Base-by-base conservation (phyloP, 306 rosid genomes). In the Mimosa pudica region DNA sequence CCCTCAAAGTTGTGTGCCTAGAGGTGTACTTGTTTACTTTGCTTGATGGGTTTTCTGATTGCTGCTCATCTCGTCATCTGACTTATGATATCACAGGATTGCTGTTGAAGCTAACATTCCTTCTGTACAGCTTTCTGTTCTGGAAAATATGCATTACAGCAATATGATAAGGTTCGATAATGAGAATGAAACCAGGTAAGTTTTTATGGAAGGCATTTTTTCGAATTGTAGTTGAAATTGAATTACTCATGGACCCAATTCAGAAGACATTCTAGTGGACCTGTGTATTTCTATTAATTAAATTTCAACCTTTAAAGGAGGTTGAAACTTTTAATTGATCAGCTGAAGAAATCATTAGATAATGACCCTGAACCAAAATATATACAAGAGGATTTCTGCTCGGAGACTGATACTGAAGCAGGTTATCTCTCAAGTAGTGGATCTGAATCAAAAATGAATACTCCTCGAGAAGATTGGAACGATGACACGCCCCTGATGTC, bases 121-220 rank as follows among this genome's bases (percentile, higher is more conserved):
- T 79, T 70, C 80, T n/a, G 46, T 83, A 60, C 95, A 95, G 82
- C 96, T 91, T 81, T 78, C 84, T 54, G 98, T 97, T 24, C 89
- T 95, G 80, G 96, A 95, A 81, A 92, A 93, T 76, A 95, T 95
- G 98, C 98, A 95, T 72, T 92, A 95, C 77, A 87, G 87, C 89
- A 87, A 92, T 80, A 85, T 92, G 97, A 90, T 91, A 71, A 86
- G 98, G 84, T 91, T 92, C 87, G 93, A 91, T 78, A 77, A 92
- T 78, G 88, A 86, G 76, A 87, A 84, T 33, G 92, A 91, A 89
- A 89, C 97, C 78, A 86, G 98, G 98, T 92, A 95, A 84, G 45
- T 55, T 54, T 66, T 80, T 24, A 24, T 70, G 77, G 73, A 81
- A 74, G 47, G 45, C 45, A 48, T 71, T 24, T 76, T 24, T 11